Conservation (phyloP, 805 yeast species). For the Yamadazyma laniorum region DNA sequence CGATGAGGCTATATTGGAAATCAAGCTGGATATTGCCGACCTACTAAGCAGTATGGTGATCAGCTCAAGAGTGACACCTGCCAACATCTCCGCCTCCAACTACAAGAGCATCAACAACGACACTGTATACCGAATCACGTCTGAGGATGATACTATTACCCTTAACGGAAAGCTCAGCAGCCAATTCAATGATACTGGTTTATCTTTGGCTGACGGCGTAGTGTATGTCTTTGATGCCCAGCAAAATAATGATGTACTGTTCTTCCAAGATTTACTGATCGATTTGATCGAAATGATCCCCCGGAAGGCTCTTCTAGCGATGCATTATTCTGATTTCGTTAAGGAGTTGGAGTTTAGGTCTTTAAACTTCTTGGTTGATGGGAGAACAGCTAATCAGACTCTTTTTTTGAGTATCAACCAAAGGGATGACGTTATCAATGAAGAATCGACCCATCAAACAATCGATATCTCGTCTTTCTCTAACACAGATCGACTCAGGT, state of each 20-base stretch:
- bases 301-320: constrained; percentile 35
- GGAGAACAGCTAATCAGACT: constrained; percentile 51
- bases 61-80: background rate
- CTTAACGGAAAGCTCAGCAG: constrained; percentile 21
- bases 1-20: constrained; percentile 30
- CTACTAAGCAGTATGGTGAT: constrained; percentile 20
- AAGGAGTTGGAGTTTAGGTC: constrained; percentile 66
- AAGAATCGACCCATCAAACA: constrained; percentile 13
- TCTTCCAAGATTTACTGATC: constrained; percentile 24
- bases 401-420: constrained; percentile 51
- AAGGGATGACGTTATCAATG: constrained; percentile 32
- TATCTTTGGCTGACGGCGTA: constrained; percentile 32
- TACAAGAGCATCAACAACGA: constrained; percentile 7
- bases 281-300: constrained; percentile 29
- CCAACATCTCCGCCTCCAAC: constrained; percentile 1
- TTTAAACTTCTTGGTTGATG: constrained; percentile 55
- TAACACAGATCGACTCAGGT: constrained; percentile 42
- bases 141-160: constrained; percentile 13
- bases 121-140: constrained; percentile 14
- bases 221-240: constrained; percentile 28
- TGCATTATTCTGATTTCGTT: constrained; percentile 59
- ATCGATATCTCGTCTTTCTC: constrained; percentile 28
- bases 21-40: constrained; percentile 24
- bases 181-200: constrained; percentile 12
- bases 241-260: background rate